phyloP scores from a whole-genome alignment of 495 filamentous ascomycete species.

The Friedmanniomyces simplex region DNA sequence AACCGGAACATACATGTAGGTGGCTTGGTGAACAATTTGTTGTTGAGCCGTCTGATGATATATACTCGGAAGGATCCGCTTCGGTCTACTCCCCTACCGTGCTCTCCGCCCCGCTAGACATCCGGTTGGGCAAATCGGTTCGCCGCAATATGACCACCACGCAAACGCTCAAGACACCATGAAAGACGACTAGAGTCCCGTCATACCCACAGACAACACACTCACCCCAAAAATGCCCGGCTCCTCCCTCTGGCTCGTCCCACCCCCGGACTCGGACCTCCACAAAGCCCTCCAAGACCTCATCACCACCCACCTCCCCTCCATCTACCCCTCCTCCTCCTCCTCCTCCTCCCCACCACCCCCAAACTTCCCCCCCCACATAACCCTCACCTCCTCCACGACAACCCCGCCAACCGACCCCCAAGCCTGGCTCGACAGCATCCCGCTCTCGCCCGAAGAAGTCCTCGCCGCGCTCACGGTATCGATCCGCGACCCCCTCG shows the following conservation, averaged over 20 bases:
- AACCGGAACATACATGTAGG: too few species aligned
- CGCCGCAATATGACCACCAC: too few species aligned
- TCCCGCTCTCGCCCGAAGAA: conserved; percentile 8
- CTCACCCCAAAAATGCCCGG: conserved; percentile 6
- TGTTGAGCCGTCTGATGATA: too few species aligned
- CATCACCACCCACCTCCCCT: conserved; percentile 20
- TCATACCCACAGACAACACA: too few species aligned
- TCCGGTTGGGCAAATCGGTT: too few species aligned
- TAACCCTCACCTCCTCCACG: conserved; percentile 30
- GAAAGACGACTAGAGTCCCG: too few species aligned
- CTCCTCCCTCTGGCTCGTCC: conserved; percentile 32
- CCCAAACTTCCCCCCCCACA: conserved; percentile 27
- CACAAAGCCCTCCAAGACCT: conserved; percentile 17
- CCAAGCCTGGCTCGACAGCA: conserved; percentile 24
- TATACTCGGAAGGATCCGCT: too few species aligned
- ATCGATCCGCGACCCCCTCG: conserved; percentile 13
- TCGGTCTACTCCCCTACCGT: too few species aligned
- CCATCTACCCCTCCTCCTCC: conserved; percentile 12
- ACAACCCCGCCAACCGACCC: conserved; percentile 12
- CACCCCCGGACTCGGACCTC: conserved; percentile 21
- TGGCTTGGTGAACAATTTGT: too few species aligned
- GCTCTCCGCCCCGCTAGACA: too few species aligned
- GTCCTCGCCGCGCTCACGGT: conserved; percentile 15
- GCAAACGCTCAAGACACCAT: too few species aligned
- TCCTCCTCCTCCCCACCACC: conserved; percentile 7